A percentile compares a stretch with the other conserved stretches of the same genome.
Evolutionary conservation across 257 asterid genomes (phyloP).

Genomic region (Scutellaria baicalensis): DNA sequence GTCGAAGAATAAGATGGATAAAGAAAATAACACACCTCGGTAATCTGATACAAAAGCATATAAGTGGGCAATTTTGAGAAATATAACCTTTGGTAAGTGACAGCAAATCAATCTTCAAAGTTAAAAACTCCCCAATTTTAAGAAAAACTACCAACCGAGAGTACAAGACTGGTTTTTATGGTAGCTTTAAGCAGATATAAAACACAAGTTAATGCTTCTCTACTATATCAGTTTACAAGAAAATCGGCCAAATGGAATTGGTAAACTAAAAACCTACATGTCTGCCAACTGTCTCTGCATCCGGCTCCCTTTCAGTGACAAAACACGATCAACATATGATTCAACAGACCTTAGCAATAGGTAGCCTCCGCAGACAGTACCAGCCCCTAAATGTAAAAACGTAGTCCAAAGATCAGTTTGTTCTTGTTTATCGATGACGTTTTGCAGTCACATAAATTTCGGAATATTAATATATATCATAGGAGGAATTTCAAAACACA

Average conservation of each 20-base stretch:
- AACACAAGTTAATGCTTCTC: neutral
- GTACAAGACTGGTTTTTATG: neutral
- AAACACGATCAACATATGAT: conserved; percentile 37
- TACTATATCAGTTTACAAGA: neutral
- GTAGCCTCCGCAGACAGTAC: conserved; percentile 32
- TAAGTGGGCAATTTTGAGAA: no score
- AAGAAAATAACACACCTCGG: no score
- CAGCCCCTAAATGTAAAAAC: conserved; percentile 37
- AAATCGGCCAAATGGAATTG: neutral
- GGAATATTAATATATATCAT: neutral
- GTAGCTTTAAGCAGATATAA: neutral
- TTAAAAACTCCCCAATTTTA: no score
- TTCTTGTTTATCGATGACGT: neutral
- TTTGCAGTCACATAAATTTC: neutral
- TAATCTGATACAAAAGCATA: neutral
- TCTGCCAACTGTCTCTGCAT: conserved; percentile 58
- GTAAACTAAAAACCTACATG: conserved; percentile 51
- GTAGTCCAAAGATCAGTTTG: neutral
- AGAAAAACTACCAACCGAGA: neutral
- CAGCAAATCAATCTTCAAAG: neutral
- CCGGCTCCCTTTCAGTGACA: conserved; percentile 72
- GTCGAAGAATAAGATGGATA: neutral
- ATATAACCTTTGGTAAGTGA: neutral
- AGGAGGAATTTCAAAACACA: no score
- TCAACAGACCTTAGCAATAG: conserved; percentile 23